Conservation (phyloP, 2,329 filamentous ascomycete genomes). For the Aspergillus fischeri region DNA sequence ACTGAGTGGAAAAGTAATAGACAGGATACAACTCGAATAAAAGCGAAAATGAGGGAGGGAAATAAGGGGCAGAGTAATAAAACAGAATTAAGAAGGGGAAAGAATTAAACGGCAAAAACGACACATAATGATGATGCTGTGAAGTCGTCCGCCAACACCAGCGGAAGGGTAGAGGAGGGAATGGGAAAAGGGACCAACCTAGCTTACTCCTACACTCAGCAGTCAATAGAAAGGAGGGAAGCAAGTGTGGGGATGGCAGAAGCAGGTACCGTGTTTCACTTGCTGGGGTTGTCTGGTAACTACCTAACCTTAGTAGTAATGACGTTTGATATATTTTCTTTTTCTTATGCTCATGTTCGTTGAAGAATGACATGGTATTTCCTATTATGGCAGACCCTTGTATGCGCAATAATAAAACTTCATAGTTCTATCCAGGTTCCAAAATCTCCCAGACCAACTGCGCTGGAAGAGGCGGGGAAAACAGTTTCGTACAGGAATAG, state of each 20-base stretch:
- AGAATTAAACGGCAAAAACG: not conserved
- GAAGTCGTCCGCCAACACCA: not conserved
- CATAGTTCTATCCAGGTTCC: not conserved
- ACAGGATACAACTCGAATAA: not conserved
- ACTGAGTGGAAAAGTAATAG: not conserved
- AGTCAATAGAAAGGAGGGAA: not conserved
- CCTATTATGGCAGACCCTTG: not conserved
- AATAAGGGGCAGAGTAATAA: not conserved
- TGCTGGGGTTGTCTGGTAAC: slow-evolving; percentile 11
- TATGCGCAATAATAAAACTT: not conserved
- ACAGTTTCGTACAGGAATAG: not conserved
- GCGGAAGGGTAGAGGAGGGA: not conserved
- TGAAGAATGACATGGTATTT: not conserved
- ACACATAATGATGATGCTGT: not conserved
- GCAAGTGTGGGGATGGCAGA: slow-evolving; percentile 14
- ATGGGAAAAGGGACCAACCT: slow-evolving; percentile 1
- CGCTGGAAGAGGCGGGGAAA: not conserved
- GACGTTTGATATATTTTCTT: slow-evolving; percentile 12
- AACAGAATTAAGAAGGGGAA: not conserved
- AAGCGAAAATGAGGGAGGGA: not conserved
- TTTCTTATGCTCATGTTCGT: not conserved
- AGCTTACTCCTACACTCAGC: slow-evolving; percentile 11
- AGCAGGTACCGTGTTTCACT: slow-evolving; percentile 23
- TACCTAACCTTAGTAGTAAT: slow-evolving; percentile 14
- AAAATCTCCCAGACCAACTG: not conserved